These are phyloP conservation scores for Mortierella sp. DNA, from an alignment of 371 early-diverging fungal species.

Conservation along the genomic window DNA sequence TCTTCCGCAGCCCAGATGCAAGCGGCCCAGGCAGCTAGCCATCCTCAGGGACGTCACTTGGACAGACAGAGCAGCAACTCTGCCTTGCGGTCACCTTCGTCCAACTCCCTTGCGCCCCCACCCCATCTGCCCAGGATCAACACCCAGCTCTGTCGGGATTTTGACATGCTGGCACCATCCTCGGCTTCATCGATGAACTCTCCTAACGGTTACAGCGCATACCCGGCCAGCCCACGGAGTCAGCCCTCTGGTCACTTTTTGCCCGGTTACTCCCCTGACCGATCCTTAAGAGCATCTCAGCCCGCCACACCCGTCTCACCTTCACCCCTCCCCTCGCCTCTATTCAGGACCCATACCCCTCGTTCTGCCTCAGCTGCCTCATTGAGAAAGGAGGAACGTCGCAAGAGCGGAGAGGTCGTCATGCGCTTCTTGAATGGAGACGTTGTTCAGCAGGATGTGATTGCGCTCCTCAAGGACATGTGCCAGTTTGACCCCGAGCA, in stretches of 20 bases:
- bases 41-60: conserved; percentile 14
- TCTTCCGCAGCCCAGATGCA: conserved; percentile 31
- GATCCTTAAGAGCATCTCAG: conserved; percentile 22
- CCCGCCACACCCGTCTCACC: conserved; percentile 50
- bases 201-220: background rate
- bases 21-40: conserved; percentile 14
- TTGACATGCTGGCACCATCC: background rate
- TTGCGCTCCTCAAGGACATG: conserved; percentile 56
- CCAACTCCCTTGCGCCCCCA: background rate
- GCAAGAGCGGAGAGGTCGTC: conserved; percentile 46
- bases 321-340: conserved; percentile 40
- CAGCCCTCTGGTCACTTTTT: background rate
- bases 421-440: conserved; percentile 64
- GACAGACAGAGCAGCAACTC: background rate
- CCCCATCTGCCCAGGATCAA: conserved; percentile 41
- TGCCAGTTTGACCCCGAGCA: conserved; percentile 44
- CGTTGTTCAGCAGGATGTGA: conserved; percentile 42
- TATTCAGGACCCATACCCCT: conserved; percentile 27
- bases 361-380: conserved; percentile 12
- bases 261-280: conserved; percentile 26
- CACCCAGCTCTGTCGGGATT: conserved; percentile 29
- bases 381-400: conserved; percentile 28
- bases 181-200: conserved; percentile 26
- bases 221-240: background rate
- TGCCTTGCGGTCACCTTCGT: conserved; percentile 10